phyloP scores from a whole-genome alignment of 768 basidiomycete species.

The Russula dissimulans region DNA sequence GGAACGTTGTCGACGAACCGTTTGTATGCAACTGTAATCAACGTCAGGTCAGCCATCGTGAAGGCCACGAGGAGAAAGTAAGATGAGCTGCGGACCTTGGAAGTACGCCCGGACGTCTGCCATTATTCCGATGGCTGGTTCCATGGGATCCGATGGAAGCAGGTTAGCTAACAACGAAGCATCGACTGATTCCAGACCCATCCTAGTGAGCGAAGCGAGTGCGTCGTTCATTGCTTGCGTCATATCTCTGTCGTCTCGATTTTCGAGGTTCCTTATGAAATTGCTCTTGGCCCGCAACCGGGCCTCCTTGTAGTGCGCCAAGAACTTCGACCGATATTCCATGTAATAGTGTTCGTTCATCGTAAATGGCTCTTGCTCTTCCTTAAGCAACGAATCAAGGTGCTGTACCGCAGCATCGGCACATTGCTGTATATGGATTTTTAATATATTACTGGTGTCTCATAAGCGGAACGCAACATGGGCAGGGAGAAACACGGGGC shows the following conservation, averaged over 20 bases:
- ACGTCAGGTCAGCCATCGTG: neutral
- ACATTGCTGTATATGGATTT: constrained; percentile 3
- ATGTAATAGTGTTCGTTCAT: constrained; percentile 21
- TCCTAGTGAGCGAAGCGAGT: constrained; percentile 29
- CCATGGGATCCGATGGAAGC: constrained; percentile 42
- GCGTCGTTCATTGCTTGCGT: constrained; percentile 18
- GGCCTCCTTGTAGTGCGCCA: constrained; percentile 37
- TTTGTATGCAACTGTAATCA: constrained; percentile 42
- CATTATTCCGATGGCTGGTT: constrained; percentile 54
- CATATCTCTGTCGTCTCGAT: neutral
- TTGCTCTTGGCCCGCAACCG: constrained; percentile 2
- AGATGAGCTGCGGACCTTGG: constrained; percentile 40
- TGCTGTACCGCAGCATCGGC: neutral
- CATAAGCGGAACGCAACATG: neutral
- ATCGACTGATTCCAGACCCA: constrained; percentile 33
- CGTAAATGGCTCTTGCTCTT: constrained; percentile 20
- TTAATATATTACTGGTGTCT: neutral
- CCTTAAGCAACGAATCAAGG: constrained; percentile 5
- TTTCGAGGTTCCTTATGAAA: neutral
- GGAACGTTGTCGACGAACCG: constrained; percentile 50
- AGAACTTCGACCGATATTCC: constrained; percentile 37
- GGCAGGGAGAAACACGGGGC: neutral
- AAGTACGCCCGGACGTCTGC: constrained; percentile 65
- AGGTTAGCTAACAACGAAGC: constrained; percentile 39
- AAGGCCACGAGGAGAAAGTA: neutral